Evolutionary conservation across 2,329 filamentous ascomycete genomes (phyloP).

Genomic region (Aspergillus awamori): DNA sequence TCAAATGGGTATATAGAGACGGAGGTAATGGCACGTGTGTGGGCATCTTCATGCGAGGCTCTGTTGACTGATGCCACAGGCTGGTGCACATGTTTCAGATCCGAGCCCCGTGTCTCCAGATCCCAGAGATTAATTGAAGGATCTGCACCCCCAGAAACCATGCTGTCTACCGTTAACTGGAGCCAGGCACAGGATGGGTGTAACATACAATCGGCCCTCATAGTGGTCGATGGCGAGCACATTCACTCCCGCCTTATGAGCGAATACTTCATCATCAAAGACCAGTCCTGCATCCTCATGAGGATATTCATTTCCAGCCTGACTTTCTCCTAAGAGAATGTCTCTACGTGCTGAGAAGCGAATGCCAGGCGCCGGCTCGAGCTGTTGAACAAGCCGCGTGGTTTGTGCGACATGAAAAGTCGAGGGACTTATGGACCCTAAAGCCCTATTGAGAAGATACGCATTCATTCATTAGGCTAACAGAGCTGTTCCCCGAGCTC

Average conservation of each 20-base stretch:
- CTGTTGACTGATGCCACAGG: constrained; percentile 54
- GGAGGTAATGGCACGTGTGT: constrained; percentile 51
- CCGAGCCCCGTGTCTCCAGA: constrained; percentile 63
- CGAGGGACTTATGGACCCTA: constrained; percentile 66
- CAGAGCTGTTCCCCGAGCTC: no score
- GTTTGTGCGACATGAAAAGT: constrained; percentile 68
- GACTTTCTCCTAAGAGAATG: neutral
- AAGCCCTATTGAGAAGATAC: constrained; percentile 74
- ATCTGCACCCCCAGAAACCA: constrained; percentile 84
- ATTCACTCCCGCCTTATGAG: constrained; percentile 78
- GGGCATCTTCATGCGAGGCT: constrained; percentile 41
- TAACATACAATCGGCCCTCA: constrained; percentile 69
- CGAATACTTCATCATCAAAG: constrained; percentile 42
- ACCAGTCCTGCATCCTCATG: neutral
- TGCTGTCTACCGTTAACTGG: constrained; percentile 46
- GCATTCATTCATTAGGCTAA: constrained; percentile 69
- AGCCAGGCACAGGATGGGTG: neutral
- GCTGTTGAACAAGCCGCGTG: constrained; percentile 67
- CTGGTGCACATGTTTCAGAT: constrained; percentile 54
- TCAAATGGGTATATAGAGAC: constrained; percentile 54
- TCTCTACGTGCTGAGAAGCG: constrained; percentile 59
- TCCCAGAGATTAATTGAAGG: constrained; percentile 87
- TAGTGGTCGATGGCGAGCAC: constrained; percentile 79
- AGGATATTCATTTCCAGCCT: neutral
- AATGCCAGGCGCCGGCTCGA: constrained; percentile 67